A percentile compares a stretch with the other conserved stretches of the same genome.
phyloP scores from a whole-genome alignment of 495 filamentous ascomycete species.

The Penicillium chermesinum region DNA sequence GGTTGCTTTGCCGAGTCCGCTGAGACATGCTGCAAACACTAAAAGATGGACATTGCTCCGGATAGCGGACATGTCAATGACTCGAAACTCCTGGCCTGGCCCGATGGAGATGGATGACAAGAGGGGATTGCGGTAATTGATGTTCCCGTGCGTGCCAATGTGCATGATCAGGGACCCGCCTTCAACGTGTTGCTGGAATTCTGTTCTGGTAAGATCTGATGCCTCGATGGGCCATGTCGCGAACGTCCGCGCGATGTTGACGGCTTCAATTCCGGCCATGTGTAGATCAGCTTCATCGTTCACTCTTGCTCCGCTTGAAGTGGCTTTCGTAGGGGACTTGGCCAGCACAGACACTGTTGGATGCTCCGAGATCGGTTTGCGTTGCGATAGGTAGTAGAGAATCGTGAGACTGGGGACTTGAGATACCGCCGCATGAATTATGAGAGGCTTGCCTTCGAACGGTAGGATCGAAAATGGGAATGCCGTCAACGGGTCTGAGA shows the following conservation, averaged over 20 bases:
- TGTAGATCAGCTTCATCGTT: constrained; percentile 16
- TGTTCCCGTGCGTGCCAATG: constrained; percentile 26
- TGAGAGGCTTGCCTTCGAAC: constrained; percentile 19
- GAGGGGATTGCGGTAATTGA: constrained; percentile 23
- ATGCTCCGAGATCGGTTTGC: constrained; percentile 10
- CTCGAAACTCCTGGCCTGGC: constrained; percentile 24
- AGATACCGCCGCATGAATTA: constrained; percentile 22
- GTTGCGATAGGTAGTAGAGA: constrained; percentile 21
- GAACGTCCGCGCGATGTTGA: constrained; percentile 25
- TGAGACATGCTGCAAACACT: constrained; percentile 28
- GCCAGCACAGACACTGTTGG: constrained; percentile 27
- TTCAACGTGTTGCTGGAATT: constrained; percentile 21
- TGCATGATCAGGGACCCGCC: constrained; percentile 22
- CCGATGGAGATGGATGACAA: constrained; percentile 26
- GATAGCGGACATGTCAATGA: constrained; percentile 24
- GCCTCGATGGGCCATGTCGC: constrained; percentile 28
- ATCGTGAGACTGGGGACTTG: constrained; percentile 26
- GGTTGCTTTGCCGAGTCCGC: constrained; percentile 23
- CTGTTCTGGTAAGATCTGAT: constrained; percentile 15
- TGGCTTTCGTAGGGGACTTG: constrained; percentile 14
- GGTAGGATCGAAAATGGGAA: constrained; percentile 23
- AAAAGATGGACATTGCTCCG: constrained; percentile 23
- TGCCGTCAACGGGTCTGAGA: constrained; percentile 24
- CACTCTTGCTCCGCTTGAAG: not conserved
- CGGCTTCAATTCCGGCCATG: constrained; percentile 27